Evolutionary conservation across 768 basidiomycete species (phyloP).

Genomic region (Fomitopsis serialis): DNA sequence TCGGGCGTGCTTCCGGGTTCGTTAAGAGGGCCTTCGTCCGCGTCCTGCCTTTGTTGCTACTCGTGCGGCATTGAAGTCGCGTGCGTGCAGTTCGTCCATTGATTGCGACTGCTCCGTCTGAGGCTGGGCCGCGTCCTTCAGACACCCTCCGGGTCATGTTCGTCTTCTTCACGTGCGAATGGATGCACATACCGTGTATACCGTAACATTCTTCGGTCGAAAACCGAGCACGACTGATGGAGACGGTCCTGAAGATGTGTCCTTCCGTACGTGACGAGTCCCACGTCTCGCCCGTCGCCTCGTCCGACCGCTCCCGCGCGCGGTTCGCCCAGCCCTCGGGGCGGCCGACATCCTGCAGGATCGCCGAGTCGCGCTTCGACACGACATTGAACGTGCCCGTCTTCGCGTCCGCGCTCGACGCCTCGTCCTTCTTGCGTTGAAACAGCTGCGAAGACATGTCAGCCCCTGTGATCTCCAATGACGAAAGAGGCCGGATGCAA

Average conservation of each 20-base stretch:
- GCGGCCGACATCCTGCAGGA: conserved; percentile 59
- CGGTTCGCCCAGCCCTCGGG: conserved; percentile 72
- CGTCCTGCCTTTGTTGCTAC: too few relatives aligned
- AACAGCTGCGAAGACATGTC: conserved; percentile 40
- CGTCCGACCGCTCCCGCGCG: conserved; percentile 37
- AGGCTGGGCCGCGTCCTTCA: too few relatives aligned
- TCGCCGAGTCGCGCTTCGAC: conserved; percentile 56
- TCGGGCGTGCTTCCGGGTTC: too few relatives aligned
- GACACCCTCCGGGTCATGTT: too few relatives aligned
- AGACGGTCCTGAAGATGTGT: conserved; percentile 30
- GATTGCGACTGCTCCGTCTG: too few relatives aligned
- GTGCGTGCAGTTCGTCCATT: too few relatives aligned
- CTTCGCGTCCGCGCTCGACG: conserved; percentile 36
- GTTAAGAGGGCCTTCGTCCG: too few relatives aligned
- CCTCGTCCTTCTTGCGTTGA: conserved; percentile 50
- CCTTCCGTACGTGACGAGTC: too few relatives aligned
- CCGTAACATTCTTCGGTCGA: conserved; percentile 71
- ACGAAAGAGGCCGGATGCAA: conserved; percentile 13
- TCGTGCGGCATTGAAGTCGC: too few relatives aligned
- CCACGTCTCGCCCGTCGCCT: conserved; percentile 47
- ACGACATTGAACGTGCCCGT: conserved; percentile 79
- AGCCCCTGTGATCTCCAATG: not conserved
- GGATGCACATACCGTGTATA: conserved; percentile 61
- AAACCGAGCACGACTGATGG: conserved; percentile 66
- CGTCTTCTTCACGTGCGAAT: not conserved